Conservation (phyloP, 2,329 filamentous ascomycete species). For the Diaporthe aspalathi region DNA sequence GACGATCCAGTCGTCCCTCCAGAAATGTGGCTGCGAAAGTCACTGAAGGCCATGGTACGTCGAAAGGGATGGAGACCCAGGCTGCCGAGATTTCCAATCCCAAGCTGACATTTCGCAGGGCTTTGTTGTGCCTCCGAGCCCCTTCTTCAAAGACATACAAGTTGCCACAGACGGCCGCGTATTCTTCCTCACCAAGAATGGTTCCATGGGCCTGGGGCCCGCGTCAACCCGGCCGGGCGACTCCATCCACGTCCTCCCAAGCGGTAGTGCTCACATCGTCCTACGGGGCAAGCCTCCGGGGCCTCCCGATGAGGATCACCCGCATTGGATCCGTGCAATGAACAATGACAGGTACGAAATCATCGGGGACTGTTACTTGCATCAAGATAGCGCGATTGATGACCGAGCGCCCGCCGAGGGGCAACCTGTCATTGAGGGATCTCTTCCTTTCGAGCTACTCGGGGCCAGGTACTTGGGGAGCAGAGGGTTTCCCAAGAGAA, state of each 20-base stretch:
- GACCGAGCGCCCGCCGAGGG: background rate
- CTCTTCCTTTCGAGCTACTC: slow-evolving; percentile 13
- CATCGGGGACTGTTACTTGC: slow-evolving; percentile 28
- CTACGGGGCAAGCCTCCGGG: background rate
- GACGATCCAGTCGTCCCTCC: background rate
- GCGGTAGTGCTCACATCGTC: background rate
- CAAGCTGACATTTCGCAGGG: background rate
- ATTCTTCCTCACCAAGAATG: slow-evolving; percentile 2
- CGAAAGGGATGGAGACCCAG: background rate
- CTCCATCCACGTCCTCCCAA: slow-evolving; percentile 6
- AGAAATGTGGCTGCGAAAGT: background rate
- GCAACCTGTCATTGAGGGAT: background rate
- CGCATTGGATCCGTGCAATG: background rate
- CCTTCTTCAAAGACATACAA: slow-evolving; percentile 4
- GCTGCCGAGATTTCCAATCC: background rate
- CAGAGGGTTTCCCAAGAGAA: accelerated
- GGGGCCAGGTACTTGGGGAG: background rate
- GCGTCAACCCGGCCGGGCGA: slow-evolving; percentile 6
- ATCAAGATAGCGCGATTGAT: background rate
- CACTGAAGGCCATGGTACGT: background rate
- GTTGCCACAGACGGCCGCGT: slow-evolving; percentile 20
- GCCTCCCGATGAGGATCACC: accelerated
- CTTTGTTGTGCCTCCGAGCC: background rate
- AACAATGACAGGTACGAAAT: background rate
- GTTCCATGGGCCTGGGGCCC: slow-evolving; percentile 20